Evolutionary conservation across 75 land plant species (phyloP), one percentile per base, ranked within the genome.

Genomic region (Cryptomeria japonica): DNA sequence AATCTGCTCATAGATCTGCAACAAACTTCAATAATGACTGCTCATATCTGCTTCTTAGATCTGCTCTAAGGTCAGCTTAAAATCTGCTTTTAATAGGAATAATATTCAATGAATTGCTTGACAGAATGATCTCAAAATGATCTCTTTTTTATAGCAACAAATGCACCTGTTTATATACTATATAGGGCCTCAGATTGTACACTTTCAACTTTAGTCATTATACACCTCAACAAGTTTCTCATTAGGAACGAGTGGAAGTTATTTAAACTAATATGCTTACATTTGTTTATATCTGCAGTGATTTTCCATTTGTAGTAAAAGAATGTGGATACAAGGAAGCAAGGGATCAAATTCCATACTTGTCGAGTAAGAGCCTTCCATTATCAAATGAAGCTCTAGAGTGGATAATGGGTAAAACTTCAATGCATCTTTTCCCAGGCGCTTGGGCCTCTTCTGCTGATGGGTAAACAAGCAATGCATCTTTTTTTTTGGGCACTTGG

Each of bases 241-340:
- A 68, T 68, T 25, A 68, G 8, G n/a, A 68, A 68, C 6, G 22
- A 12, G 0, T 2, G 0, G 38, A 42, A 64, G 19, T 88, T 61
- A 34, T 42, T 87, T 36, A 3, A 3, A 15, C 85, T 14, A 2
- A 47, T 37, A 36, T 87, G 37, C 31, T 85, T 46, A 38, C 31
- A 70, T 39, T 68, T 85, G 16, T 80, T n/a, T 11, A n/a, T 82
- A 68, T 37, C 25, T 90, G 90, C 94, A 97, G 99, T 91, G 99
- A 97, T 73, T 97, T 97, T 89, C 99, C 99, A 14, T 97, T 87
- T 86, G 96, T 96, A 75, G 92, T 94, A 3, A 87, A 91, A 11
- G 97, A 96, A 84, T 94, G 97, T 86, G 97, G 97, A 12, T 96
- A 97, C 85, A 90, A 92, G 83, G 95, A 88, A 70, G 96, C 95